Evolutionary conservation across 768 basidiomycete species (phyloP).

Genomic region (Cubamyces sp.): DNA sequence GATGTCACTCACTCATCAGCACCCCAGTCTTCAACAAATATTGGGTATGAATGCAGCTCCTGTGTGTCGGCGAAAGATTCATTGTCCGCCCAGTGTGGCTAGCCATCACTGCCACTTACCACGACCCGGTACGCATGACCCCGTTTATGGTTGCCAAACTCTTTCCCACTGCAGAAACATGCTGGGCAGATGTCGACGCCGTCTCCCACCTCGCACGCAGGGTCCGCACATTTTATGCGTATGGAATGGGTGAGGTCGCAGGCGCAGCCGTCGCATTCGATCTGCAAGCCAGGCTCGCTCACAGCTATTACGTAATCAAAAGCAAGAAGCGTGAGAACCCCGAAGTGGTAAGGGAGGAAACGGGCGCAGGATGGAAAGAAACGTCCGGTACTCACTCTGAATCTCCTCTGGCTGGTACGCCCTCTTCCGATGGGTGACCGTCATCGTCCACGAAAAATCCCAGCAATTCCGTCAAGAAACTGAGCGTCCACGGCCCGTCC

Average conservation of each 20-base stretch:
- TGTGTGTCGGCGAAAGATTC: constrained; percentile 34
- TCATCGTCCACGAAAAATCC: constrained; percentile 30
- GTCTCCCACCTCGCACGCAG: constrained; percentile 68
- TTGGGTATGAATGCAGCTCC: constrained; percentile 97
- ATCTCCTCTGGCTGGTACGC: constrained; percentile 39
- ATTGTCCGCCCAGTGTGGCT: constrained; percentile 4
- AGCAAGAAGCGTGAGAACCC: constrained; percentile 32
- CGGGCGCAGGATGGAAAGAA: constrained; percentile 16
- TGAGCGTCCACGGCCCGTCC: background rate
- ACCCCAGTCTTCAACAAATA: constrained; percentile 95
- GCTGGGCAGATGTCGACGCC: constrained; percentile 92
- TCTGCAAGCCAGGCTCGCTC: constrained; percentile 81
- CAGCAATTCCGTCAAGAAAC: constrained; percentile 9
- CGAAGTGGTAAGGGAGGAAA: constrained; percentile 22
- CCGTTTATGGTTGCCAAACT: constrained; percentile 83
- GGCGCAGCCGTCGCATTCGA: constrained; percentile 81
- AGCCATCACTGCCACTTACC: constrained; percentile 44
- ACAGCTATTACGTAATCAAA: constrained; percentile 52
- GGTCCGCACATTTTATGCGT: constrained; percentile 94
- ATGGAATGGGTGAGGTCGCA: constrained; percentile 95
- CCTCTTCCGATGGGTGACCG: constrained; percentile 38
- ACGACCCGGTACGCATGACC: constrained; percentile 92
- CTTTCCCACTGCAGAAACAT: constrained; percentile 92
- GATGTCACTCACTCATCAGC: constrained; percentile 82
- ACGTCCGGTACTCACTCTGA: constrained; percentile 32